Percentiles rank a stretch among this genome's conserved stretches.
Evolutionary conservation across 2,329 filamentous ascomycete species (phyloP).

Genomic region (Trichoderma lentiforme): DNA sequence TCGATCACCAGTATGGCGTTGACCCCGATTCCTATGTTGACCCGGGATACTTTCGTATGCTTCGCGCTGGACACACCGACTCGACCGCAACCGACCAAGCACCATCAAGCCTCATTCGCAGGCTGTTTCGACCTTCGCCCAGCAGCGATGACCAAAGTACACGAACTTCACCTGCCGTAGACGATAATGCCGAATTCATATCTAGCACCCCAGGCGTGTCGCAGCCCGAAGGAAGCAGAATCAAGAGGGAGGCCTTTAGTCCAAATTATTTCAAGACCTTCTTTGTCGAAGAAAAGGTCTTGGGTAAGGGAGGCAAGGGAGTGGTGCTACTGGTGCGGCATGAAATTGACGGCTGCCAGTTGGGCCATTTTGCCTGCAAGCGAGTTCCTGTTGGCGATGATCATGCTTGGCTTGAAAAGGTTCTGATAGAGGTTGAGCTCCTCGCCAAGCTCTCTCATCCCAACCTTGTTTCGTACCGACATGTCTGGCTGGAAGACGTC

Average conservation of each 20-base stretch:
- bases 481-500: constrained; percentile 94
- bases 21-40: constrained; percentile 70
- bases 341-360: constrained; percentile 79
- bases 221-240: constrained; percentile 59
- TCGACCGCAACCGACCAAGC: constrained; percentile 41
- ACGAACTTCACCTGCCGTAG: constrained; percentile 22
- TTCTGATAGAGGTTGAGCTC: constrained; percentile 88
- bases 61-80: constrained; percentile 56
- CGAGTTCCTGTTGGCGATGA: constrained; percentile 93
- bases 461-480: constrained; percentile 92
- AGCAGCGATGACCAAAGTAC: constrained; percentile 21
- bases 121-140: constrained; percentile 48
- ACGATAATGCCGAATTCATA: constrained; percentile 46
- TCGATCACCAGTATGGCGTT: constrained; percentile 40
- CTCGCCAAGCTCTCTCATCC: constrained; percentile 89
- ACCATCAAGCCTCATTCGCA: constrained; percentile 53
- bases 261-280: constrained; percentile 91
- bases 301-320: constrained; percentile 89
- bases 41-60: constrained; percentile 93
- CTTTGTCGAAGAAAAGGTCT: constrained; percentile 81
- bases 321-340: constrained; percentile 94
- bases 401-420: constrained; percentile 90
- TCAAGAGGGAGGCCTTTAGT: constrained; percentile 82
- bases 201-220: constrained; percentile 50
- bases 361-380: constrained; percentile 95